These are phyloP conservation scores for Leccinum broughii DNA, from an alignment of 768 basidiomycete species.

Conservation along the genomic window DNA sequence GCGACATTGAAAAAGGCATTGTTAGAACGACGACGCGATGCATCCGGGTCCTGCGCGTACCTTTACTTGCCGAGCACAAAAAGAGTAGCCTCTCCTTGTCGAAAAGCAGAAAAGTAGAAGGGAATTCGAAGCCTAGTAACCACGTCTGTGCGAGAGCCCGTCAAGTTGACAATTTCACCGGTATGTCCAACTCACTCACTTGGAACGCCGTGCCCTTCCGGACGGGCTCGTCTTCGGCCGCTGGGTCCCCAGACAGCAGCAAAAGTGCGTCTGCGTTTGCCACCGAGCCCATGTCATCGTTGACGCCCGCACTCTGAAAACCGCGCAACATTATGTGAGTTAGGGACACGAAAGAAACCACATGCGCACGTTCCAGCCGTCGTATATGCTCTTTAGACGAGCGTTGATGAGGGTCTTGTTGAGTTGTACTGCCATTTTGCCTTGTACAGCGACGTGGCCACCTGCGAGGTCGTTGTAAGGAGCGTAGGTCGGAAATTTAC, in stretches of 20 bases:
- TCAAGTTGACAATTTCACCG: conserved; percentile 3
- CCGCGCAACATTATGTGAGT: conserved; percentile 7
- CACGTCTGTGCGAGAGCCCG: conserved; percentile 64
- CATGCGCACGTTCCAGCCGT: conserved; percentile 59
- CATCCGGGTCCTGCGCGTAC: conserved; percentile 39
- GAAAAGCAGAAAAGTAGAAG: conserved; percentile 87
- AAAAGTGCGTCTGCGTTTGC: conserved; percentile 69
- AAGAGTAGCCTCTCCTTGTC: conserved; percentile 74
- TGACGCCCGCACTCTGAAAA: conserved; percentile 58
- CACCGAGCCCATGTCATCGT: conserved; percentile 72
- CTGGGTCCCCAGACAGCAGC: conserved; percentile 74
- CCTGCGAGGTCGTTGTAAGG: conserved; percentile 18
- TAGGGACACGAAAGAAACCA: conserved; percentile 15
- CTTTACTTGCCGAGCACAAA: conserved; percentile 87
- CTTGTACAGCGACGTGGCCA: conserved; percentile 7
- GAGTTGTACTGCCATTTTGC: conserved; percentile 66
- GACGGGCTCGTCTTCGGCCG: conserved; percentile 85
- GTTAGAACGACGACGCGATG: conserved; percentile 11
- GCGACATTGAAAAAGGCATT: conserved; percentile 12
- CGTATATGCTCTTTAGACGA: conserved; percentile 58
- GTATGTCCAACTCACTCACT: conserved; percentile 46
- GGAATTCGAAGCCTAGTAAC: conserved; percentile 97
- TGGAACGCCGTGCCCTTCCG: conserved; percentile 91
- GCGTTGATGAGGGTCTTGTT: conserved; percentile 60
- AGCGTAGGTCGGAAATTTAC: conserved; percentile 33